A percentile compares a stretch with the other conserved stretches of the same genome.
Evolutionary conservation across 1,139 yeast species (phyloP).

Genomic region (Debaryomyces sp.): DNA sequence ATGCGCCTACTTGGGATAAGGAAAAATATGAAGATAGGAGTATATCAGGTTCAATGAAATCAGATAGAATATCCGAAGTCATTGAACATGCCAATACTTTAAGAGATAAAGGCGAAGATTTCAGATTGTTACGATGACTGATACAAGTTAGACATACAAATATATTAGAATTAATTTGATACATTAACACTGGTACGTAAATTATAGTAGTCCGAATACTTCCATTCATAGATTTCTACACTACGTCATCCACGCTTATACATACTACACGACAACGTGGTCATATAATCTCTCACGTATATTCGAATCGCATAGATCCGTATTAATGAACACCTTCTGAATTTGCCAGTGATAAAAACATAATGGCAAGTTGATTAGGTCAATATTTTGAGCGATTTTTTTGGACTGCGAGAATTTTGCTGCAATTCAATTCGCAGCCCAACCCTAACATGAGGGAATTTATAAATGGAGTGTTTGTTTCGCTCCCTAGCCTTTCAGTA

Average conservation of each 20-base stretch:
- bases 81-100: slow-evolving; percentile 23
- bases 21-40: slow-evolving; percentile 19
- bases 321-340: not conserved
- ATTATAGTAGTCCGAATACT: not conserved
- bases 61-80: slow-evolving; percentile 20
- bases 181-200: not conserved
- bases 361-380: not conserved
- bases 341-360: not conserved
- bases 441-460: not conserved
- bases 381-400: not conserved
- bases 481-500: not conserved
- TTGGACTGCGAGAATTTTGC: not conserved
- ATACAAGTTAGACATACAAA: not conserved
- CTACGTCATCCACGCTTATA: not conserved
- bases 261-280: not conserved
- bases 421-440: slow-evolving; percentile 1
- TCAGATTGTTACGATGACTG: slow-evolving; percentile 6
- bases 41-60: slow-evolving; percentile 21
- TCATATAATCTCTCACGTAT: not conserved
- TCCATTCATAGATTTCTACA: not conserved
- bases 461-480: not conserved
- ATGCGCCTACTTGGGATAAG: slow-evolving; percentile 30
- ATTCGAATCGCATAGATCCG: not conserved
- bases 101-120: slow-evolving; percentile 20
- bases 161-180: not conserved